phyloP scores from a whole-genome alignment of 495 filamentous ascomycete genomes.

The Letharia columbiana region DNA sequence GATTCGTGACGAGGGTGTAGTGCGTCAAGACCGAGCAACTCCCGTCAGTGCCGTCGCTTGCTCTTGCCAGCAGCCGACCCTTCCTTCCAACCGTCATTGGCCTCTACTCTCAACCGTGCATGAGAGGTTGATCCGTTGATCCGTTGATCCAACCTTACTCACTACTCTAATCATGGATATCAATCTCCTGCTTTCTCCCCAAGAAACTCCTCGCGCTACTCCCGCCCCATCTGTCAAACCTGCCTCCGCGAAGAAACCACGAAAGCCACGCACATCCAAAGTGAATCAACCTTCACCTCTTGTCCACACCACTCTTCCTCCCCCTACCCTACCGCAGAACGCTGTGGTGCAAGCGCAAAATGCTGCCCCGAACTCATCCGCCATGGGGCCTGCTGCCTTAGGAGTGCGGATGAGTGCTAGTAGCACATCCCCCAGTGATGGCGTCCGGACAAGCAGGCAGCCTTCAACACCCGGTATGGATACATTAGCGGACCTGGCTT shows the following conservation, averaged over 20 bases:
- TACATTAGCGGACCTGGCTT: constrained; percentile 55
- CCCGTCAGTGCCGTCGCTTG: constrained; percentile 6
- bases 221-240: constrained; percentile 28
- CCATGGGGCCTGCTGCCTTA: constrained; percentile 19
- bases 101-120: constrained; percentile 11
- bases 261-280: constrained; percentile 20
- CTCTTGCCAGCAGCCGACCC: constrained; percentile 4
- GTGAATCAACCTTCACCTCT: constrained; percentile 12
- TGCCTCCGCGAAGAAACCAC: constrained; percentile 21
- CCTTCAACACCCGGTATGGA: constrained; percentile 56
- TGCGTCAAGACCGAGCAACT: constrained; percentile 7
- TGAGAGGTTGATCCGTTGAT: constrained; percentile 1
- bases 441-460: constrained; percentile 33
- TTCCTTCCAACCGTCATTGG: constrained; percentile 9
- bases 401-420: constrained; percentile 22
- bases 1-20: constrained; percentile 1
- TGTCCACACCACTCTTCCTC: constrained; percentile 17
- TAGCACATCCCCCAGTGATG: constrained; percentile 33
- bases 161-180: constrained; percentile 50
- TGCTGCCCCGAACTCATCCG: constrained; percentile 22
- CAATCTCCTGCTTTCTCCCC: constrained; percentile 61
- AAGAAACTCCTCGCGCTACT: constrained; percentile 46
- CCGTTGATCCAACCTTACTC: constrained; percentile 4
- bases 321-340: constrained; percentile 20
- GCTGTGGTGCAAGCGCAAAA: constrained; percentile 23